A percentile compares a stretch with the other conserved stretches of the same genome.
Evolutionary conservation across 768 basidiomycete species (phyloP).

Genomic region (Russula sp.): DNA sequence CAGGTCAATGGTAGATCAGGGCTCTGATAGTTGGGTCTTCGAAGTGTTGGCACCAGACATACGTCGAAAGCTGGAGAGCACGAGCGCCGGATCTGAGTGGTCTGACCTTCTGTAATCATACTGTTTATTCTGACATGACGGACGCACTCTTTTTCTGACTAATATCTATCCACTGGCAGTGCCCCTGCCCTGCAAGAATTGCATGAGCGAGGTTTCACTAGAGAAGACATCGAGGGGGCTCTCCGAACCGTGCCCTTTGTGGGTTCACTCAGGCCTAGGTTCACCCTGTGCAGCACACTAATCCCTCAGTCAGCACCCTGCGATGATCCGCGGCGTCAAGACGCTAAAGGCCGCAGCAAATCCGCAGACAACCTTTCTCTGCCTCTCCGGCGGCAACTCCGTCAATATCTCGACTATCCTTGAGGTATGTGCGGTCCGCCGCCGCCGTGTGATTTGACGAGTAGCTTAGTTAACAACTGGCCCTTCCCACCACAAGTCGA

Average conservation of each 20-base stretch:
- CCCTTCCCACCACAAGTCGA: slow-evolving; percentile 42
- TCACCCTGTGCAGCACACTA: not conserved
- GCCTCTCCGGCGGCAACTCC: slow-evolving; percentile 90
- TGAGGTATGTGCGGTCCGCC: slow-evolving; percentile 41
- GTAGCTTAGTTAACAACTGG: not conserved
- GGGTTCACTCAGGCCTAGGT: slow-evolving; percentile 28
- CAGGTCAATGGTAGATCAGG: slow-evolving; percentile 92
- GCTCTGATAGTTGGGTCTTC: slow-evolving; percentile 89
- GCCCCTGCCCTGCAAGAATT: slow-evolving; percentile 56
- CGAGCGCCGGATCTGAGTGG: slow-evolving; percentile 69
- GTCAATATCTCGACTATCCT: slow-evolving; percentile 90
- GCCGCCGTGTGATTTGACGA: not conserved
- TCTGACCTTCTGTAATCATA: slow-evolving; percentile 85
- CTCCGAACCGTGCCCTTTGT: slow-evolving; percentile 86
- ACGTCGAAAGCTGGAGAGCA: slow-evolving; percentile 69
- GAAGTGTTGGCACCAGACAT: slow-evolving; percentile 84
- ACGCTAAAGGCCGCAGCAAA: slow-evolving; percentile 58
- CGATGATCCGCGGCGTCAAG: slow-evolving; percentile 88
- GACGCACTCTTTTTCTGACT: slow-evolving; percentile 5
- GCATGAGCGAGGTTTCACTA: slow-evolving; percentile 60
- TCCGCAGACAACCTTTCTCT: slow-evolving; percentile 72
- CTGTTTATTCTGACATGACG: not conserved
- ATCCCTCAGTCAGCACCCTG: slow-evolving; percentile 71
- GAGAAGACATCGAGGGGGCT: slow-evolving; percentile 69
- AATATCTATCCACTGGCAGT: slow-evolving; percentile 36